Conservation (phyloP, 2,329 filamentous ascomycete species). For the Aspergillus sclerotialis region DNA sequence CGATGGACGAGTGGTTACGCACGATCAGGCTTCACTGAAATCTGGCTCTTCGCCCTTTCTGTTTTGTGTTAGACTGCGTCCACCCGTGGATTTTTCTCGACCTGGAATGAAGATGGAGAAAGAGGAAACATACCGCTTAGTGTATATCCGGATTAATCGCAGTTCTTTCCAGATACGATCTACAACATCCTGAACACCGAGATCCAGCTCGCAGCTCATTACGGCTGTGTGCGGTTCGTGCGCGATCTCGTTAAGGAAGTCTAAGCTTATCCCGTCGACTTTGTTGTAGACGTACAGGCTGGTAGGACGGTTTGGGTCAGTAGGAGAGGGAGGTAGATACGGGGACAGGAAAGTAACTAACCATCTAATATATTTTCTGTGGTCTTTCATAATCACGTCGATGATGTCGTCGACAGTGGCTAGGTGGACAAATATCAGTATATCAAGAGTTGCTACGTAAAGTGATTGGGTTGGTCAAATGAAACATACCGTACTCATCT, state of each 20-base stretch:
- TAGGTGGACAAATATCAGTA: slow-evolving; percentile 16
- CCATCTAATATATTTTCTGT: slow-evolving; percentile 91
- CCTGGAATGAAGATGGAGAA: slow-evolving; percentile 1
- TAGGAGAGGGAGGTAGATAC: neutral
- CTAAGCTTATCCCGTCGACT: slow-evolving; percentile 88
- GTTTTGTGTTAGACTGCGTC: slow-evolving; percentile 9
- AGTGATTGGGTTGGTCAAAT: too few species aligned
- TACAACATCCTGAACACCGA: slow-evolving; percentile 88
- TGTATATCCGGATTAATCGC: slow-evolving; percentile 84
- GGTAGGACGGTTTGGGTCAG: neutral
- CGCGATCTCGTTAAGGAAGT: slow-evolving; percentile 86
- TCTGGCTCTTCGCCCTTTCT: slow-evolving; percentile 85
- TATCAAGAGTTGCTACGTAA: neutral
- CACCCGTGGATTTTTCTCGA: too few species aligned
- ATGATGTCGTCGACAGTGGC: slow-evolving; percentile 97
- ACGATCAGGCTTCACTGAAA: slow-evolving; percentile 92
- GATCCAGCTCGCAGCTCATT: slow-evolving; percentile 94
- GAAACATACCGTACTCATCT: slow-evolving; percentile 71
- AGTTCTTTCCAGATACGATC: slow-evolving; percentile 94
- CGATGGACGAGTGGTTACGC: slow-evolving; percentile 76
- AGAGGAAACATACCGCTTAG: slow-evolving; percentile 55
- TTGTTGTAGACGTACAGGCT: slow-evolving; percentile 99
- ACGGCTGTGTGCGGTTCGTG: slow-evolving; percentile 90
- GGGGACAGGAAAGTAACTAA: slow-evolving; percentile 14
- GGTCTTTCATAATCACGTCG: slow-evolving; percentile 98